Evolutionary conservation across 2,329 filamentous ascomycete species (phyloP).

Genomic region (Colletotrichum melonis): DNA sequence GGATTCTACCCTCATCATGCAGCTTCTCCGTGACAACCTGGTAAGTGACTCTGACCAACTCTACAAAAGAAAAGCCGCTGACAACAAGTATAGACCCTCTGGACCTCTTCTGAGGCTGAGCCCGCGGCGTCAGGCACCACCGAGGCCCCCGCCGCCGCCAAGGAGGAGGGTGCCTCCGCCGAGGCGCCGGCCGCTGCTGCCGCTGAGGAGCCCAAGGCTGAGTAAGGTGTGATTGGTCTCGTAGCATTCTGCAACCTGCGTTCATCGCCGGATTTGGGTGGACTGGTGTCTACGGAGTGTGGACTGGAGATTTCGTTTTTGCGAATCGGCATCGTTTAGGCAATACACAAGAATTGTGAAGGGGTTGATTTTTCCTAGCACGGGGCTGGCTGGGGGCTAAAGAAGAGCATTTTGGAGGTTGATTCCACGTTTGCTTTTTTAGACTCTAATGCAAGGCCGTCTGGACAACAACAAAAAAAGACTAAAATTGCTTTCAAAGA

Average conservation of each 20-base stretch:
- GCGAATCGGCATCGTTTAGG: slow-evolving; percentile 61
- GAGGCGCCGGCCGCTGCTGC: slow-evolving; percentile 52
- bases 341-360: slow-evolving; percentile 53
- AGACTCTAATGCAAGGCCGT: slow-evolving; percentile 68
- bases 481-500: slow-evolving; percentile 58
- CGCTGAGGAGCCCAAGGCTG: slow-evolving; percentile 76
- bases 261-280: slow-evolving; percentile 58
- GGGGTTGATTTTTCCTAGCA: slow-evolving; percentile 51
- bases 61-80: slow-evolving; percentile 40
- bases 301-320: slow-evolving; percentile 68
- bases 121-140: slow-evolving; percentile 68
- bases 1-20: slow-evolving; percentile 99
- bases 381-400: slow-evolving; percentile 52
- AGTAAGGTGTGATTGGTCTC: slow-evolving; percentile 54
- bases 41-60: slow-evolving; percentile 60
- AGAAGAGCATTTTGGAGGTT: slow-evolving; percentile 61
- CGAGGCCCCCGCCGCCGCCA: slow-evolving; percentile 65
- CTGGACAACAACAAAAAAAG: slow-evolving; percentile 67
- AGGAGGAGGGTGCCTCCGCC: slow-evolving; percentile 32
- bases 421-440: slow-evolving; percentile 60
- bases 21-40: slow-evolving; percentile 96
- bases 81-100: slow-evolving; percentile 79
- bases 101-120: slow-evolving; percentile 99
- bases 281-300: slow-evolving; percentile 73
- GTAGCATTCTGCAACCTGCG: slow-evolving; percentile 46